Evolutionary conservation across 2,329 filamentous ascomycete species (phyloP), one percentile per base, ranked within the genome.

Genomic region (Fusarium anthophilum): DNA sequence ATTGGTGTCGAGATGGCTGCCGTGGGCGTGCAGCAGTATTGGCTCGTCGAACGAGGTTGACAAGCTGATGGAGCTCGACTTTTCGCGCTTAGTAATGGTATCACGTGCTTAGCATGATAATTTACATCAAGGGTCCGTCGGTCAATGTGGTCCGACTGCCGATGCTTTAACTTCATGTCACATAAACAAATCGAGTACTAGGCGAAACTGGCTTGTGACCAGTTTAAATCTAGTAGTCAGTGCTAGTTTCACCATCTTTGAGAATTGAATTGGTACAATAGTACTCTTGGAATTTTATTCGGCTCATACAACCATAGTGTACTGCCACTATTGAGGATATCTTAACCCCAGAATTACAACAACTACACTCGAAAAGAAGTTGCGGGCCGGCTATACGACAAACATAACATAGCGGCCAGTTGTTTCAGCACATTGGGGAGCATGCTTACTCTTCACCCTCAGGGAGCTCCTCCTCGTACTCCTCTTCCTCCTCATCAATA

Each of bases 401-500:
- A 57, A 72, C 60, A 62, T 45, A 64, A 64, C 55, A 60, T 67
- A 66, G 50, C 58, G 56, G 47, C 69, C 69, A 58, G 37, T 66
- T 39, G 38, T 59, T 64, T 70, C 51, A 73, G 60, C 51, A 56
- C 51, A 24, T 30, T 38, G 35, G 28, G 41, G 38, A 50, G 44
- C 35, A 39, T n/a, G 17, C 53, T 77, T 81, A 82, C 80, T 86
- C 86, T 83, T 93, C 93, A 85, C 93, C 92, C 86, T 95, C 93
- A 78, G 91, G 91, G 76, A 88, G 89, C 86, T 98, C 95, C 89
- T 96, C 94, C 81, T 93, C 93, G 84, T 97, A 95, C 84, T 97
- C 95, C 88, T 98, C 95, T 87, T 98, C 96, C 80, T 94, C 96
- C 87, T 99, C 96, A 72, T 96, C 97, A 86, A 98, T 91, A 82